These are phyloP conservation scores for Cardamine occulta DNA, from an alignment of 345 rosid genomes.

Conservation along the genomic window DNA sequence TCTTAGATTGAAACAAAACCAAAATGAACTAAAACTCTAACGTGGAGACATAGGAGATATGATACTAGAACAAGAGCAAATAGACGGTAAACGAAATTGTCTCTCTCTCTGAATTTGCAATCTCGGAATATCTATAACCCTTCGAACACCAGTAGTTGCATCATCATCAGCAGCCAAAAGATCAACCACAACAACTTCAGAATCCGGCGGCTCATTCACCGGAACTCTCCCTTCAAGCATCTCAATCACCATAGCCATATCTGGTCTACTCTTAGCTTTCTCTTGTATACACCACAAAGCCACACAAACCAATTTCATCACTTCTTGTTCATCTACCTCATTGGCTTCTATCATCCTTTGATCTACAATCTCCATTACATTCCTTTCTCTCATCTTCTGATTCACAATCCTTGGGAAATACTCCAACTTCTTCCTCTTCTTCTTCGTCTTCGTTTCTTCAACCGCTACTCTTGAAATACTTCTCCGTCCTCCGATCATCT, in stretches of 20 bases:
- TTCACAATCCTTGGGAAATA: slow-evolving; percentile 74
- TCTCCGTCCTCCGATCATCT: slow-evolving; percentile 71
- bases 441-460: slow-evolving; percentile 37
- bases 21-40: slow-evolving; percentile 33
- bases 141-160: slow-evolving; percentile 19
- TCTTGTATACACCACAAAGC: slow-evolving; percentile 96
- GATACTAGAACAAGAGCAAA: slow-evolving; percentile 53
- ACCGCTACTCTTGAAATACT: slow-evolving; percentile 52
- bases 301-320: slow-evolving; percentile 57
- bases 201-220: slow-evolving; percentile 73
- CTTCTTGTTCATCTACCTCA: slow-evolving; percentile 61
- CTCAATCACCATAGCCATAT: slow-evolving; percentile 68
- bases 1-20: background rate
- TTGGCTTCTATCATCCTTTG: slow-evolving; percentile 50
- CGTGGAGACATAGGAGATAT: slow-evolving; percentile 69
- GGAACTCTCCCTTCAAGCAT: slow-evolving; percentile 78
- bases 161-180: slow-evolving; percentile 59
- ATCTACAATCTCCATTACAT: slow-evolving; percentile 74
- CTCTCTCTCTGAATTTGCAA: slow-evolving; percentile 34
- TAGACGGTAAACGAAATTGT: slow-evolving; percentile 34
- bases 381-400: slow-evolving; percentile 66
- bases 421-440: slow-evolving; percentile 52
- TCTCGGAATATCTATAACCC: slow-evolving; percentile 25
- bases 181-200: slow-evolving; percentile 70
- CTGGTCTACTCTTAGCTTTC: slow-evolving; percentile 65